These are phyloP conservation scores for Penicillium glabrum DNA, from an alignment of 2,329 filamentous ascomycete species.

Conservation along the genomic window DNA sequence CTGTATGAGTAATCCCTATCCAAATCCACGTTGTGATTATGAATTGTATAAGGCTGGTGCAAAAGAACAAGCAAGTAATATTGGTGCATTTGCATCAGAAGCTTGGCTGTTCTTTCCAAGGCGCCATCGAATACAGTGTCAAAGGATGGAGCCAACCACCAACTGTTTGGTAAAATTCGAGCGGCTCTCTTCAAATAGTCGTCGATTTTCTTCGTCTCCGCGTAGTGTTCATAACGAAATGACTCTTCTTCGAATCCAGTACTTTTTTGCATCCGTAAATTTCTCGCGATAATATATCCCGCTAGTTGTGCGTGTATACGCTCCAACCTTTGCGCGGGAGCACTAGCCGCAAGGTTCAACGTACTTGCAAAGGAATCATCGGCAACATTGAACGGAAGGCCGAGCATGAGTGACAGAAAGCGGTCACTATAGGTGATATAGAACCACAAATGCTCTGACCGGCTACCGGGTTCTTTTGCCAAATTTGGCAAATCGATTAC, in stretches of 20 bases:
- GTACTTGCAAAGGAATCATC: constrained; percentile 13
- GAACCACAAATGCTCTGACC: constrained; percentile 33
- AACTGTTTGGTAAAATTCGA: constrained; percentile 12
- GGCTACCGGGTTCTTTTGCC: constrained; percentile 12
- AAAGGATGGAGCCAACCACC: constrained; percentile 10
- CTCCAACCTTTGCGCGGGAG: constrained; percentile 9
- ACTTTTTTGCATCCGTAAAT: constrained; percentile 12
- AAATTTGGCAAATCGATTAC: constrained; percentile 45
- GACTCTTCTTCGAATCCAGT: too few species aligned
- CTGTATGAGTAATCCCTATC: constrained; percentile 12
- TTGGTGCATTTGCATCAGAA: constrained; percentile 23
- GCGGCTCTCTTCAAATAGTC: constrained; percentile 16
- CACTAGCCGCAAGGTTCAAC: background rate
- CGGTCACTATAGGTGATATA: constrained; percentile 46
- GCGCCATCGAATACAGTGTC: constrained; percentile 1
- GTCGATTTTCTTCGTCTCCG: constrained; percentile 21
- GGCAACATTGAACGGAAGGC: constrained; percentile 44
- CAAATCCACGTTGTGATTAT: background rate
- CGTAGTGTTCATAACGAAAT: background rate
- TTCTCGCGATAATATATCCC: constrained; percentile 16
- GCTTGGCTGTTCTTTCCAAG: constrained; percentile 11
- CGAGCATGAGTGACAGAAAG: constrained; percentile 51
- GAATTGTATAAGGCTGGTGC: constrained; percentile 22
- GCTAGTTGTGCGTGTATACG: constrained; percentile 13
- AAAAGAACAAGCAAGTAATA: constrained; percentile 21